A percentile compares a stretch with the other conserved stretches of the same genome.
These are phyloP conservation scores for Penicillium daleae DNA, from an alignment of 495 filamentous ascomycete species.

Conservation along the genomic window DNA sequence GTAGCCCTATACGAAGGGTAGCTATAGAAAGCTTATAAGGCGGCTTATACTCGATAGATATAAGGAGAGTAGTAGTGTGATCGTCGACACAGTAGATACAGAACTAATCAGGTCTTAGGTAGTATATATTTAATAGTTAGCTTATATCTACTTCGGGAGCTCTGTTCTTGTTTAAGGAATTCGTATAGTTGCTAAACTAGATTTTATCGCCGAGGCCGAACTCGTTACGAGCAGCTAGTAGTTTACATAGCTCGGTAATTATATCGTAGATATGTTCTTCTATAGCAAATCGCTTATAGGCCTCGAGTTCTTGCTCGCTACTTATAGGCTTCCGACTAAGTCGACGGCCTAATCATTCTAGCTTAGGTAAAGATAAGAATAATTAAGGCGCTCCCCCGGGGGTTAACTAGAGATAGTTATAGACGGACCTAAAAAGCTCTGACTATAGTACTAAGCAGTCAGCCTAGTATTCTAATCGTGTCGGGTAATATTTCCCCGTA, in stretches of 20 bases:
- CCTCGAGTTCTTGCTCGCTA: slow-evolving; percentile 23
- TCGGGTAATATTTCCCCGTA: slow-evolving; percentile 37
- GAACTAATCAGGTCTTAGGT: slow-evolving; percentile 24
- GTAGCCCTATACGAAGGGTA: background rate
- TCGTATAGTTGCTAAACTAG: slow-evolving; percentile 23
- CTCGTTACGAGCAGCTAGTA: slow-evolving; percentile 20
- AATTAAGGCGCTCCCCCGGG: slow-evolving; percentile 14
- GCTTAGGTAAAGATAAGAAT: slow-evolving; percentile 17
- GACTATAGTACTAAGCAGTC: slow-evolving; percentile 33
- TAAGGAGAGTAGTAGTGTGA: background rate
- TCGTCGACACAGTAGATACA: slow-evolving; percentile 24
- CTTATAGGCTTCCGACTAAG: slow-evolving; percentile 19
- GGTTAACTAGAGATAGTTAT: slow-evolving; percentile 26
- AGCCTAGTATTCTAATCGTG: slow-evolving; percentile 33
- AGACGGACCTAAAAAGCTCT: slow-evolving; percentile 34
- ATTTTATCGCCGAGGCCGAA: slow-evolving; percentile 22
- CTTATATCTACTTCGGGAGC: background rate
- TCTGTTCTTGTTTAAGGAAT: slow-evolving; percentile 18
- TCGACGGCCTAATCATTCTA: slow-evolving; percentile 21
- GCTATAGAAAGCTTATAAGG: background rate
- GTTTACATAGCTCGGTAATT: slow-evolving; percentile 25
- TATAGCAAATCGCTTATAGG: slow-evolving; percentile 23
- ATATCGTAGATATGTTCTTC: slow-evolving; percentile 29
- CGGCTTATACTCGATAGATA: background rate
- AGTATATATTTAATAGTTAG: background rate